These are phyloP conservation scores for Zymoseptoria tritici DNA, from an alignment of 2,329 filamentous ascomycete genomes.

Conservation along the genomic window DNA sequence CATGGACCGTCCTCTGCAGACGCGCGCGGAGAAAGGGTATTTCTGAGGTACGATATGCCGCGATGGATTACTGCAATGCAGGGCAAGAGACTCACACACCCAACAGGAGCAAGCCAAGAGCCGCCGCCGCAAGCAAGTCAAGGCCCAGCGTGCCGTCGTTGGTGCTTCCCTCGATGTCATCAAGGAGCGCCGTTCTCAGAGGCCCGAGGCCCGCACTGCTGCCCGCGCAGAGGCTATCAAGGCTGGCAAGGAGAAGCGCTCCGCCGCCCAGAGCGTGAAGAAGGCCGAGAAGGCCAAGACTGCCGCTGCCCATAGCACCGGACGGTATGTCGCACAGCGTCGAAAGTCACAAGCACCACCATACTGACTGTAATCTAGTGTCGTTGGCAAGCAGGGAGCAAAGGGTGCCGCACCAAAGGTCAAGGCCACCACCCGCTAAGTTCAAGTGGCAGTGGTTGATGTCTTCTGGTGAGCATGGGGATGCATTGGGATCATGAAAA, in stretches of 20 bases:
- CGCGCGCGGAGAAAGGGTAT: constrained; percentile 99
- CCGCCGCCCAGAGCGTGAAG: constrained; percentile 78
- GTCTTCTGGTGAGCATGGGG: constrained; percentile 1
- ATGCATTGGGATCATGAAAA: constrained; percentile 1
- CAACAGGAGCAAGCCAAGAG: constrained; percentile 98
- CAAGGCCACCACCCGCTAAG: constrained; percentile 77
- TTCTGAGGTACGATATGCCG: constrained; percentile 78
- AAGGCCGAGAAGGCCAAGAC: constrained; percentile 99
- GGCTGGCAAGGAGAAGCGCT: constrained; percentile 98
- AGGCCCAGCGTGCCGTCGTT: constrained; percentile 97
- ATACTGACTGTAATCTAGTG: constrained; percentile 42
- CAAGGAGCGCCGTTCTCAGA: constrained; percentile 94
- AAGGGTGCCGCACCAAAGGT: constrained; percentile 87
- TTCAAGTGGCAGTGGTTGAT: constrained; percentile 1
- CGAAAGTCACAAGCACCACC: background rate
- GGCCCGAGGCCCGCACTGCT: constrained; percentile 90
- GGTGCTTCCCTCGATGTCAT: constrained; percentile 99
- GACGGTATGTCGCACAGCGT: constrained; percentile 33
- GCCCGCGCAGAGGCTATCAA: constrained; percentile 86
- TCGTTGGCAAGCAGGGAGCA: constrained; percentile 86
- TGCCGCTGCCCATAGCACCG: constrained; percentile 69
- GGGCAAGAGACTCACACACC: constrained; percentile 12
- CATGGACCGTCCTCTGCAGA: constrained; percentile 97
- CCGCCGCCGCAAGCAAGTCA: constrained; percentile 95
- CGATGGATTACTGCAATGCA: background rate